Conservation (phyloP, 352 stramenopile species). For the Phytophthora cryptogea region DNA sequence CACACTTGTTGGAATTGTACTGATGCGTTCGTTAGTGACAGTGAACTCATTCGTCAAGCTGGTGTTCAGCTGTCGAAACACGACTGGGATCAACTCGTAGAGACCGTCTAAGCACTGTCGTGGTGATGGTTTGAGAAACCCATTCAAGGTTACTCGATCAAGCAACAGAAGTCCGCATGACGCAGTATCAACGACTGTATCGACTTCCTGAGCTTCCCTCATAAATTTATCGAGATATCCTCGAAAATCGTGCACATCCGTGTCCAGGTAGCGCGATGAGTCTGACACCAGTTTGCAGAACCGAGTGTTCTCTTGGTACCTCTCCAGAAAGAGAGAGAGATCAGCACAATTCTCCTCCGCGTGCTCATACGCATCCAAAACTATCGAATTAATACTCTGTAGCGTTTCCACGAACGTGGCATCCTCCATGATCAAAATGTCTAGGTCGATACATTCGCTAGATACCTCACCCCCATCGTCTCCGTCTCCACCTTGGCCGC, state of each 20-base stretch:
- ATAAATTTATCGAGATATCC: conserved; percentile 70
- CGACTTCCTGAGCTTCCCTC: conserved; percentile 53
- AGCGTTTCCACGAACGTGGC: conserved; percentile 58
- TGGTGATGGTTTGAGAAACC: conserved; percentile 66
- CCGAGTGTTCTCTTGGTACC: conserved; percentile 71
- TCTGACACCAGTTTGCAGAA: conserved; percentile 58
- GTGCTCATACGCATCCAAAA: conserved; percentile 57
- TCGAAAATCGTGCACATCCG: conserved; percentile 63
- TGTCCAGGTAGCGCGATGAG: conserved; percentile 25
- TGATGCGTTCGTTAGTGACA: conserved; percentile 65
- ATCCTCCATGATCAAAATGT: conserved; percentile 85
- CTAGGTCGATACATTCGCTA: conserved; percentile 63
- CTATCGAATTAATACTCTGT: conserved; percentile 50
- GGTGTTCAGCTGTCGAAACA: conserved; percentile 67
- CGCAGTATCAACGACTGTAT: conserved; percentile 49
- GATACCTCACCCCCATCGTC: conserved; percentile 45
- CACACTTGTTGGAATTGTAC: conserved; percentile 67
- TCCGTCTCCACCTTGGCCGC: conserved; percentile 36
- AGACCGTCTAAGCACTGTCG: conserved; percentile 61
- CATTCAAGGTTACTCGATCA: conserved; percentile 63
- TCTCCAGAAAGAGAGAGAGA: conserved; percentile 77
- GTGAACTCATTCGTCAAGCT: conserved; percentile 60
- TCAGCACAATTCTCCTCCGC: conserved; percentile 55
- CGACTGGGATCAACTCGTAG: conserved; percentile 57
- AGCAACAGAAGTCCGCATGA: conserved; percentile 62